Evolutionary conservation across 1,284 basidiomycete species (phyloP).

Genomic region (Boletus smithii): DNA sequence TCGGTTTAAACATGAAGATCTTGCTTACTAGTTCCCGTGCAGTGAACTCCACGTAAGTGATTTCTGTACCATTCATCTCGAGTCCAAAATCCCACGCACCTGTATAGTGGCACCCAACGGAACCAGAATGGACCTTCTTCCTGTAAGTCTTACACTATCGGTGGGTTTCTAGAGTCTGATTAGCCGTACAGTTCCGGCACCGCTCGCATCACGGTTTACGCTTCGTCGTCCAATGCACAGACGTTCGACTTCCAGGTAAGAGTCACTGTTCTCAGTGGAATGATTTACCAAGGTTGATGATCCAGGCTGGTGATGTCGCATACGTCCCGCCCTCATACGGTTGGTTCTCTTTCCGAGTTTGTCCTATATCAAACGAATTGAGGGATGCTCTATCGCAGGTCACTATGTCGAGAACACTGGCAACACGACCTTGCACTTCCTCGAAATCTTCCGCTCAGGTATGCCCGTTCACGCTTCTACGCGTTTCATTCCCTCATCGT

Average conservation of each 20-base stretch:
- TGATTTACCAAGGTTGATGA: neutral
- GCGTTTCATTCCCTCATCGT: conserved; percentile 7
- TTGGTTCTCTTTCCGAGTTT: conserved; percentile 16
- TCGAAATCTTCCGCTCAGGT: conserved; percentile 63
- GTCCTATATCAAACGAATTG: neutral
- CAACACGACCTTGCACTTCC: conserved; percentile 53
- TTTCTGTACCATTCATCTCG: neutral
- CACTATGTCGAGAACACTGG: conserved; percentile 72
- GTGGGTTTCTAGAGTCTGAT: conserved; percentile 5
- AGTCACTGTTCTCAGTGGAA: neutral
- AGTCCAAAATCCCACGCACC: neutral
- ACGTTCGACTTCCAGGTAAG: conserved; percentile 45
- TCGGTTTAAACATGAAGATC: neutral
- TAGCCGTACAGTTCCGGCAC: conserved; percentile 39
- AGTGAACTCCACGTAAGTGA: conserved; percentile 53
- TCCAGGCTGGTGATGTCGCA: conserved; percentile 56
- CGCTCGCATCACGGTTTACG: conserved; percentile 45
- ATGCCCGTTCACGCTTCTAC: conserved; percentile 6
- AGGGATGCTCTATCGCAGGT: conserved; percentile 33
- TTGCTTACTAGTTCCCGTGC: conserved; percentile 1
- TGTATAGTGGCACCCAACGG: conserved; percentile 49
- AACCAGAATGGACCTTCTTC: conserved; percentile 43
- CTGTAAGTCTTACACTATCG: conserved; percentile 20
- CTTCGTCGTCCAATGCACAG: conserved; percentile 35
- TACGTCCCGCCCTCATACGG: conserved; percentile 53